A percentile compares a stretch with the other conserved stretches of the same genome.
These are phyloP conservation scores for Globisporangium echinulatum DNA, from an alignment of 352 stramenopile species.

Conservation along the genomic window DNA sequence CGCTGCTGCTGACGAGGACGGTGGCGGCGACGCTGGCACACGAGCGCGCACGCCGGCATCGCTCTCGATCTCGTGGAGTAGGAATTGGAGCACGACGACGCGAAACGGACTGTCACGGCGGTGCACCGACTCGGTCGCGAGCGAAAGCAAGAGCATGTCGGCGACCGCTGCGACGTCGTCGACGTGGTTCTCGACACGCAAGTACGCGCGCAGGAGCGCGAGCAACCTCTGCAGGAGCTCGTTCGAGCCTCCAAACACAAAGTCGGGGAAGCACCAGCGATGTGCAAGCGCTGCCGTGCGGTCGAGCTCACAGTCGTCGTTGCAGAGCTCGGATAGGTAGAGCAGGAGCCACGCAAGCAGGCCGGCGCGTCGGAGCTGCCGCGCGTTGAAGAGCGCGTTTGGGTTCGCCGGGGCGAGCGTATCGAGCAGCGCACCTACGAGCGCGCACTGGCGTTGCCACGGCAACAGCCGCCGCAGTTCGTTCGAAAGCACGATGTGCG, in stretches of 20 bases:
- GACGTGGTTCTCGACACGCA: slow-evolving; percentile 54
- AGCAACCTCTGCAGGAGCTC: slow-evolving; percentile 45
- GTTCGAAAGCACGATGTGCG: slow-evolving; percentile 44
- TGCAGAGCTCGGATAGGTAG: slow-evolving; percentile 51
- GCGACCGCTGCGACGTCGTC: slow-evolving; percentile 38
- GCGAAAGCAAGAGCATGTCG: slow-evolving; percentile 47
- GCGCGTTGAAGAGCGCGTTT: slow-evolving; percentile 73
- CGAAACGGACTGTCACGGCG: slow-evolving; percentile 22
- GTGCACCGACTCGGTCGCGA: slow-evolving; percentile 28
- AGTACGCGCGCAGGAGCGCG: slow-evolving; percentile 29
- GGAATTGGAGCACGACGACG: slow-evolving; percentile 39
- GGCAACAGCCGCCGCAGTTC: slow-evolving; percentile 36
- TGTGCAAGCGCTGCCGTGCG: slow-evolving; percentile 22
- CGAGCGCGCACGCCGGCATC: slow-evolving; percentile 11
- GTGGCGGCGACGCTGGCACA: neutral
- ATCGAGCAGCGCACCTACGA: slow-evolving; percentile 42
- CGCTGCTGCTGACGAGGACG: slow-evolving; percentile 1
- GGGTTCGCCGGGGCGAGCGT: slow-evolving; percentile 44
- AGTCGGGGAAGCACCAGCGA: slow-evolving; percentile 49
- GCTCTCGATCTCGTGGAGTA: slow-evolving; percentile 52
- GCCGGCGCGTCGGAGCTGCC: slow-evolving; percentile 47
- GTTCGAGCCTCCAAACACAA: slow-evolving; percentile 26
- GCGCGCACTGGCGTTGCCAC: slow-evolving; percentile 37
- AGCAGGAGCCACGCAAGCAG: slow-evolving; percentile 52
- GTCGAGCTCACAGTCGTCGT: slow-evolving; percentile 27